Base-by-base conservation (phyloP, 306 rosid genomes). In the Dryas octopetala region DNA sequence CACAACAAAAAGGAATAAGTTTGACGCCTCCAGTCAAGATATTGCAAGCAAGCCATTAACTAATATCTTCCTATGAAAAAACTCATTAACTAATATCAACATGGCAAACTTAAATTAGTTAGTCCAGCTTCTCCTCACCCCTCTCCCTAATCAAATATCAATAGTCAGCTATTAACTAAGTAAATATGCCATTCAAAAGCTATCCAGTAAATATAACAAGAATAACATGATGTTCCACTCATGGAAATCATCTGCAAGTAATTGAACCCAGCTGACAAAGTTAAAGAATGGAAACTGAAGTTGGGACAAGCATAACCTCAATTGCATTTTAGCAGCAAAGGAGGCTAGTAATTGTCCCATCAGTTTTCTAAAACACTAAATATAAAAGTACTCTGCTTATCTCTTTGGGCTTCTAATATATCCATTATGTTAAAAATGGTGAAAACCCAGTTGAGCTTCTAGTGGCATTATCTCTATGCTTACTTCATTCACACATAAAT, bases 251-350 rank as follows among this genome's bases (percentile, higher is more conserved):
- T 80, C 93, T 70, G 89, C 9, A 66, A 71, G 60, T 14, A 60
- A 75, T 38, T 1, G 3, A 73, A 61, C 16, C 28, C 90, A 91
- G 93, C 61, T 82, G 91, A 88, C 85, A 91, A 89, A 89, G 86
- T 79, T 80, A 23, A 73, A 61, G 74, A 84, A 83, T 82, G 97
- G 86, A 51, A 1, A 62, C 67, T 10, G 6, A 14, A 62, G 16
- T 70, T 11, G 96, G 86, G 80, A 76, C 84, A 72, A 83, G 67
- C 58, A 83, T 80, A 78, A 62, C 84, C 62, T 80, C 76, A 46
- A 60, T 71, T 73, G 72, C 87, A 80, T 75, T 23, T 0, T 23
- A 78, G 46, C 32, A 52, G 81, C 76, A 76, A 67, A 78, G 81
- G 77, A 78, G 40, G 80, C 75, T 66, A 66, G 74, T 68, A 28